Percentiles rank a stretch among this genome's conserved stretches.
Evolutionary conservation across 805 yeast species (phyloP).

Genomic region (Myxozyma melibiosi): DNA sequence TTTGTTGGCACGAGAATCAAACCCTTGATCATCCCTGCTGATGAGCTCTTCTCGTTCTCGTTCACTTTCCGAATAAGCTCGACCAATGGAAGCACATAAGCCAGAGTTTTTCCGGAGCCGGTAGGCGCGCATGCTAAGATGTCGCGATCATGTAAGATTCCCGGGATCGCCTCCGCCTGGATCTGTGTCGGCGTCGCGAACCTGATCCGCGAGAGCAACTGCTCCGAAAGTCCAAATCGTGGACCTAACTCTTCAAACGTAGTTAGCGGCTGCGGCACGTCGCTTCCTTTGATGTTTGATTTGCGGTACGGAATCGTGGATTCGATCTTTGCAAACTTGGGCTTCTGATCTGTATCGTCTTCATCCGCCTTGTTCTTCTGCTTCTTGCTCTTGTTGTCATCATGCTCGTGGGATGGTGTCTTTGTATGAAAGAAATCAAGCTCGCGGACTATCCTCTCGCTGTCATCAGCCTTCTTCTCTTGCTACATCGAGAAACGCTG

Average conservation of each 20-base stretch:
- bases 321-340: constrained; percentile 41
- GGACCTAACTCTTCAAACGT: constrained; percentile 78
- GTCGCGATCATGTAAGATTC: constrained; percentile 68
- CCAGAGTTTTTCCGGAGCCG: constrained; percentile 96
- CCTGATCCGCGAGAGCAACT: constrained; percentile 59
- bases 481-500: constrained; percentile 38
- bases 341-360: too few relatives aligned
- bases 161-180: constrained; percentile 88
- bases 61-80: constrained; percentile 52
- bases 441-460: constrained; percentile 56
- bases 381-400: constrained; percentile 30
- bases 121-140: constrained; percentile 95
- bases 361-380: neutral
- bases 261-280: constrained; percentile 87
- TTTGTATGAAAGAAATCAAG: constrained; percentile 66
- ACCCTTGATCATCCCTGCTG: constrained; percentile 59
- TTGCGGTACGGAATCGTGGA: constrained; percentile 52
- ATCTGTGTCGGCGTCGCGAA: constrained; percentile 90
- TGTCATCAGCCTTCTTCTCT: constrained; percentile 50
- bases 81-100: constrained; percentile 80
- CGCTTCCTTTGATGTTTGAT: constrained; percentile 75
- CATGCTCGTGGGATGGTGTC: constrained; percentile 50
- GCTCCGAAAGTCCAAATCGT: constrained; percentile 65
- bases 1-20: constrained; percentile 90
- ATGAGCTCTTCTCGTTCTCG: constrained; percentile 17